These are phyloP conservation scores for Lumnitzera littorea DNA, from an alignment of 345 rosid species.

Conservation along the genomic window DNA sequence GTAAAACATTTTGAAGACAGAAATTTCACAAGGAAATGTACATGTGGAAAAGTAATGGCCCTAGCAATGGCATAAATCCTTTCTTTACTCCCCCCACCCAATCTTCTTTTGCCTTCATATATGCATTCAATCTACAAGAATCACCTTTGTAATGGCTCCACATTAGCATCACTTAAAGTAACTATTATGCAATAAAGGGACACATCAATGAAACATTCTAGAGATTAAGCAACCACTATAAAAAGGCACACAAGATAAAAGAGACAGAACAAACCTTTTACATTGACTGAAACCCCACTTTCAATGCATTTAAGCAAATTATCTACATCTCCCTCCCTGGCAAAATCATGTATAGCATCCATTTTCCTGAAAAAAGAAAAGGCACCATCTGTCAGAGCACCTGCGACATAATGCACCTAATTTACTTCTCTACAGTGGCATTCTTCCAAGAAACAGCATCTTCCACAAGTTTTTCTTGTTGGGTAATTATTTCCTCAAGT, in stretches of 20 bases:
- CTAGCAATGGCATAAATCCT: too few species aligned
- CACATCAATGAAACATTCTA: not conserved
- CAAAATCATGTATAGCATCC: constrained; percentile 83
- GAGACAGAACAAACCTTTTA: constrained; percentile 38
- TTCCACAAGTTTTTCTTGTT: not conserved
- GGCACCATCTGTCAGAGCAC: not conserved
- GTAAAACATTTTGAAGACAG: too few species aligned
- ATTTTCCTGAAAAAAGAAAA: constrained; percentile 47
- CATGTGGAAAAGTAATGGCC: too few species aligned
- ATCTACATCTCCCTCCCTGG: constrained; percentile 83
- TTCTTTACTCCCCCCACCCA: too few species aligned
- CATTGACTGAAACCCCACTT: constrained; percentile 59
- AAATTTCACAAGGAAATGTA: too few species aligned
- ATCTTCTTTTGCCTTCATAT: too few species aligned
- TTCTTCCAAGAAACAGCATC: constrained; percentile 2
- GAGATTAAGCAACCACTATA: not conserved
- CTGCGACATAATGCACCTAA: too few species aligned
- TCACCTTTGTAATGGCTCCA: too few species aligned
- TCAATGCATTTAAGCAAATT: constrained; percentile 66
- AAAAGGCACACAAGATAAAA: not conserved
- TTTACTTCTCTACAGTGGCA: not conserved
- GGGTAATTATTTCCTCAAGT: not conserved
- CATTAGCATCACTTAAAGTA: too few species aligned
- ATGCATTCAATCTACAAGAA: too few species aligned
- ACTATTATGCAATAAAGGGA: not conserved